A percentile compares a stretch with the other conserved stretches of the same genome.
phyloP scores from a whole-genome alignment of 106 monocot genomes.

The Phalaenopsis equestris region DNA sequence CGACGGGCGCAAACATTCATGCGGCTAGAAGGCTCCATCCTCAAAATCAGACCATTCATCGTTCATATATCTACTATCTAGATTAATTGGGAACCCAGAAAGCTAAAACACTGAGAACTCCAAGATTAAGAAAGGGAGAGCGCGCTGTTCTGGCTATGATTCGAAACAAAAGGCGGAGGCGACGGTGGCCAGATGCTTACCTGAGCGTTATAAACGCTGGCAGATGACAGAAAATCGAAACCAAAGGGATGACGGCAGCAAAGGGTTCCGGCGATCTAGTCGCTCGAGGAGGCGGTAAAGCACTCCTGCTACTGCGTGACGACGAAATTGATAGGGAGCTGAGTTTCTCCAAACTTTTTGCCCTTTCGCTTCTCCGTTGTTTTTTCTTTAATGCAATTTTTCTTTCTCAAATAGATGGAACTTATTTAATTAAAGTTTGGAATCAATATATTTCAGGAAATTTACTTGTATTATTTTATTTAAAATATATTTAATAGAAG shows the following conservation, averaged over 20 bases:
- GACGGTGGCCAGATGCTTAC: not conserved
- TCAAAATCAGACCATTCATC: slow-evolving; percentile 12
- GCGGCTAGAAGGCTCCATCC: not conserved
- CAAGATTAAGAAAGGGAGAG: not conserved
- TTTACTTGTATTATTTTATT: too few relatives aligned
- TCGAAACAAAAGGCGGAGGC: not conserved
- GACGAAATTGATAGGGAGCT: not conserved
- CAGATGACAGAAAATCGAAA: not conserved
- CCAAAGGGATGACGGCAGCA: not conserved
- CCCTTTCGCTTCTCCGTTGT: not conserved
- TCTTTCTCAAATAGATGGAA: too few relatives aligned
- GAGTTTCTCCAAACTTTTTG: not conserved
- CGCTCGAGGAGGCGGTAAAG: not conserved
- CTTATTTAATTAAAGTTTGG: too few relatives aligned
- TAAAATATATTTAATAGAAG: too few relatives aligned
- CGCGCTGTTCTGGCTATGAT: not conserved
- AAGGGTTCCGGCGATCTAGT: not conserved
- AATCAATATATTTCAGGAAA: too few relatives aligned
- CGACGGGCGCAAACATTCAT: not conserved
- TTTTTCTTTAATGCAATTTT: too few relatives aligned
- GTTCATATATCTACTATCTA: not conserved
- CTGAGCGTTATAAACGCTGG: not conserved
- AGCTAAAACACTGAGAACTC: slow-evolving; percentile 6
- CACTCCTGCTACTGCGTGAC: not conserved
- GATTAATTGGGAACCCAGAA: not conserved